Evolutionary conservation across 768 basidiomycete genomes (phyloP).

Genomic region (Mycena filopes): DNA sequence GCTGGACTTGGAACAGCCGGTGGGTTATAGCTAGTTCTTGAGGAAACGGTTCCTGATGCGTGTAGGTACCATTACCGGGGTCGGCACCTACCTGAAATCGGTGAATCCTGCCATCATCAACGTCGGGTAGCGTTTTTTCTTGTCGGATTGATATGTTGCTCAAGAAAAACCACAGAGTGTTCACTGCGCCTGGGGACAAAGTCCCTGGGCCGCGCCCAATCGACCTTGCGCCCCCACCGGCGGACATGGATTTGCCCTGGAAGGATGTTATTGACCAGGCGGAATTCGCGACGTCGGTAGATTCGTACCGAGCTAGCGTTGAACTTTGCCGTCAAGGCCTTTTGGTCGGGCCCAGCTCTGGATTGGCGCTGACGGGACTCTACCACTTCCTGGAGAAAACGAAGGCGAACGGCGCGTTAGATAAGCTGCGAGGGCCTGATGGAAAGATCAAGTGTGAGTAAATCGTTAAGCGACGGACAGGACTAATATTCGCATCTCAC

Average conservation of each 20-base stretch:
- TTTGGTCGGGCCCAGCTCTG: constrained; percentile 28
- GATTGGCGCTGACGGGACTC: constrained; percentile 15
- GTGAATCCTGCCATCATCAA: constrained; percentile 25
- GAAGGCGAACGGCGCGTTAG: constrained; percentile 13
- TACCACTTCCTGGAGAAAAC: constrained; percentile 25
- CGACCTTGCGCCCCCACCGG: constrained; percentile 18
- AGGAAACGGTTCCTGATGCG: neutral
- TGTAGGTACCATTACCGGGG: constrained; percentile 23
- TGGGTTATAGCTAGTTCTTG: neutral
- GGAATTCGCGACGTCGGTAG: constrained; percentile 21
- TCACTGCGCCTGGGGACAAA: constrained; percentile 25
- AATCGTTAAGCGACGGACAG: neutral
- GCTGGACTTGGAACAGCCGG: constrained; percentile 27
- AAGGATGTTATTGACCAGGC: constrained; percentile 25
- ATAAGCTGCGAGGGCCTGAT: constrained; percentile 17
- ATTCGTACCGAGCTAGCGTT: constrained; percentile 24
- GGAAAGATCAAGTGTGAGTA: constrained; percentile 27
- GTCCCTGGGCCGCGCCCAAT: constrained; percentile 29
- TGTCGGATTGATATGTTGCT: too few species aligned
- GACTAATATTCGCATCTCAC: neutral
- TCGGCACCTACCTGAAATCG: constrained; percentile 22
- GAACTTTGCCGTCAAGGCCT: constrained; percentile 30
- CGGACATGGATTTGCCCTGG: constrained; percentile 29
- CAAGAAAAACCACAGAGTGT: constrained; percentile 1
- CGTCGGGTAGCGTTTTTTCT: neutral